Conservation (phyloP, 352 stramenopile species). For the Globisporangium alternatum region DNA sequence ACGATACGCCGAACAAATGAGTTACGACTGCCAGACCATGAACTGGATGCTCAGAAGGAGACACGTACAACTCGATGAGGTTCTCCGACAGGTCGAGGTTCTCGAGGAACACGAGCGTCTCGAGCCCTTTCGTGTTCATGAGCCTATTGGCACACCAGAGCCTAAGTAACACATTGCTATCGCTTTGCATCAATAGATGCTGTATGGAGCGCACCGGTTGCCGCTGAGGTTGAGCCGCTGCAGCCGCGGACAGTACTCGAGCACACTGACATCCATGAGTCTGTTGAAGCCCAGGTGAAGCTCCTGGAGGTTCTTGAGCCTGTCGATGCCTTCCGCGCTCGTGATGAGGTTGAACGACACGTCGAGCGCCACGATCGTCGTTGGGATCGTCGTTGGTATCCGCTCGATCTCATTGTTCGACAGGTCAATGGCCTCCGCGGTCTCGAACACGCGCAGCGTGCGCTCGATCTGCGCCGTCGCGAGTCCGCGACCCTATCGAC, state of each 20-base stretch:
- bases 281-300: conserved; percentile 71
- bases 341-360: conserved; percentile 69
- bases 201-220: conserved; percentile 39
- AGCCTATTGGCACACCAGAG: conserved; percentile 23
- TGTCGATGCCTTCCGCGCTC: conserved; percentile 44
- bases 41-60: neutral
- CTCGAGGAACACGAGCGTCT: conserved; percentile 58
- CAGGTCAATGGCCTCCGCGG: conserved; percentile 57
- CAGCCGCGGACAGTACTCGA: conserved; percentile 65
- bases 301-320: conserved; percentile 63
- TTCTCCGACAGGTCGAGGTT: conserved; percentile 72
- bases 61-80: conserved; percentile 66
- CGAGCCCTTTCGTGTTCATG: conserved; percentile 59
- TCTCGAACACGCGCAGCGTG: conserved; percentile 65
- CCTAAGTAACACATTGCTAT: neutral
- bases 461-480: conserved; percentile 53
- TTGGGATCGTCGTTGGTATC: conserved; percentile 46
- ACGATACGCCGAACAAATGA: neutral
- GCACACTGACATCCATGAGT: conserved; percentile 47
- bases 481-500: conserved; percentile 45
- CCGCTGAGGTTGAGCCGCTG: conserved; percentile 65
- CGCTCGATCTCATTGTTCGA: conserved; percentile 76
- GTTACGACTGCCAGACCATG: neutral
- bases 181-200: neutral
- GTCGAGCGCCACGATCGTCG: conserved; percentile 47